A percentile compares a stretch with the other conserved stretches of the same genome.
phyloP scores from a whole-genome alignment of 2,329 filamentous ascomycete genomes.

The Mollisia scopiformis region DNA sequence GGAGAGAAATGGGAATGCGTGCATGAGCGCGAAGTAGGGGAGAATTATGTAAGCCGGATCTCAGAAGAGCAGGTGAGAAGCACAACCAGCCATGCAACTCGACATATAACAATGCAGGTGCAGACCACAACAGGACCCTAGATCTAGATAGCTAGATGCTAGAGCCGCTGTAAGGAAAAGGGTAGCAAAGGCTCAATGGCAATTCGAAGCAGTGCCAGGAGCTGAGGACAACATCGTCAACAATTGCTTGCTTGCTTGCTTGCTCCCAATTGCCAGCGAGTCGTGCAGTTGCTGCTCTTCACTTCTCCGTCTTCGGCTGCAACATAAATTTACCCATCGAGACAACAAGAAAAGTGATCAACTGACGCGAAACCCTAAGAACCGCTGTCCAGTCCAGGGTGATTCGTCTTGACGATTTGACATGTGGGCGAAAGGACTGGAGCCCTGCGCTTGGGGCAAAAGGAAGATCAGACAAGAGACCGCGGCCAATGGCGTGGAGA shows the following conservation, averaged over 20 bases:
- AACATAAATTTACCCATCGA: background rate
- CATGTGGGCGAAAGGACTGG: constrained; percentile 17
- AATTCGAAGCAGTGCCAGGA: background rate
- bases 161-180: background rate
- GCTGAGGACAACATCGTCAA: background rate
- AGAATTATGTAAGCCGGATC: too few relatives aligned
- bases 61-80: too few relatives aligned
- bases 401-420: background rate
- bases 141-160: background rate
- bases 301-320: background rate
- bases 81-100: too few relatives aligned
- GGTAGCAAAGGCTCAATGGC: background rate
- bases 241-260: too few relatives aligned
- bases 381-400: background rate
- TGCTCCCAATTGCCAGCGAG: background rate
- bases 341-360: constrained; percentile 10
- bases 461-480: background rate
- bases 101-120: background rate
- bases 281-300: background rate
- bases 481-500: background rate
- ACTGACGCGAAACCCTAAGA: background rate
- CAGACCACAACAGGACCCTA: background rate
- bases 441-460: constrained; percentile 2
- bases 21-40: too few relatives aligned
- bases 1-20: too few relatives aligned